Conservation (phyloP, 2,329 filamentous ascomycete genomes). For the Apiospora kogelbergensis region DNA sequence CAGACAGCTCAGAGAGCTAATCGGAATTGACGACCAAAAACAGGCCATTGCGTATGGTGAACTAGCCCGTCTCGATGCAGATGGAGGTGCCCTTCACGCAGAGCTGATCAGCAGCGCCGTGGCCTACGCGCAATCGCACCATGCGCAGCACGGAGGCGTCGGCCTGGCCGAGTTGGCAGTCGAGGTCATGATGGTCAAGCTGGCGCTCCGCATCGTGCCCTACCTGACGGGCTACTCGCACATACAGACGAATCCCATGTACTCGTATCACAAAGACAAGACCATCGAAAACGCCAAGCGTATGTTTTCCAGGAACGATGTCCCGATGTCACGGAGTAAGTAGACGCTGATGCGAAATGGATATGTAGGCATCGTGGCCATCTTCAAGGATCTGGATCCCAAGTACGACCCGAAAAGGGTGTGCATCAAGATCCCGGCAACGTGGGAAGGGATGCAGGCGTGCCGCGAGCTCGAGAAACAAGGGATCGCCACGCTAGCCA, state of each 20-base stretch:
- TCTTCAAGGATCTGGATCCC: constrained; percentile 45
- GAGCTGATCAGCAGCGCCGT: constrained; percentile 37
- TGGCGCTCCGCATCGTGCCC: constrained; percentile 51
- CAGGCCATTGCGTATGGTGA: constrained; percentile 52
- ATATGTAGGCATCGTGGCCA: constrained; percentile 52
- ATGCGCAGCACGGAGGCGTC: constrained; percentile 33
- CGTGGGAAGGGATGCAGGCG: constrained; percentile 63
- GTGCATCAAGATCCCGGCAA: constrained; percentile 64
- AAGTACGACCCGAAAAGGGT: constrained; percentile 47
- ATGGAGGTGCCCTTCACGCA: constrained; percentile 37
- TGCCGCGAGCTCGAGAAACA: constrained; percentile 52
- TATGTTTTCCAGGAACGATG: constrained; percentile 29
- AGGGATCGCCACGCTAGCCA: constrained; percentile 60
- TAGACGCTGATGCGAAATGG: background rate
- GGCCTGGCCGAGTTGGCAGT: constrained; percentile 49
- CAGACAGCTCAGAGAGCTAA: background rate
- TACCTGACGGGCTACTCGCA: constrained; percentile 53
- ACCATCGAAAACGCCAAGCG: constrained; percentile 52
- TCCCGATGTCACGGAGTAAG: background rate
- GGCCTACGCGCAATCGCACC: constrained; percentile 31
- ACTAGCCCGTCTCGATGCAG: constrained; percentile 32
- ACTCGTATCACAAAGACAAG: constrained; percentile 48
- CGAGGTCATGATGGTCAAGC: constrained; percentile 56
- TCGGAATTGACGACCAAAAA: background rate
- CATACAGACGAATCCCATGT: constrained; percentile 60